Base-by-base conservation (phyloP, 352 stramenopile genomes). In the Globisporangium carolinianum region DNA sequence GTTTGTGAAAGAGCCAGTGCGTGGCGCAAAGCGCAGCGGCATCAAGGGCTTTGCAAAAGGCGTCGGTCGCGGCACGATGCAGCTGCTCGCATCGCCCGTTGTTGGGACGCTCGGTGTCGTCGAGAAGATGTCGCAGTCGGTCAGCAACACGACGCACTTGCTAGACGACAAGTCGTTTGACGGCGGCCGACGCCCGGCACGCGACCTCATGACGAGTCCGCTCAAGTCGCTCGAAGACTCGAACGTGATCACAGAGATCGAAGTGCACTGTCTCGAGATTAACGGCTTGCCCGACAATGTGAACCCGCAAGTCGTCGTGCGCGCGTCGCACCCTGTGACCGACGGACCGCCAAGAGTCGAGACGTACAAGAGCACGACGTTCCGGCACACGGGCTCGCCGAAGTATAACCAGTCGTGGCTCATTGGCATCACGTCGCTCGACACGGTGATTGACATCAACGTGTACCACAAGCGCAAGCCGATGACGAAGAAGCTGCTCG, bases 381-480 rank as follows among this genome's bases (percentile, higher is more conserved):
- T 76, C 45, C 53, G 60, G 11, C 72, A 78, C 67, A 89, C 79
- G 38, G 66, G 66, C 17, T 77, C 71, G 35, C 83, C 85, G 8
- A 86, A 80, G 61, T 92, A 88, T 60, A 71, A 95, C 60, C 81
- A 95, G 67, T 95, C 85, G 53, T 92, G 85, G 79, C 69, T 95
- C 35, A 68, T 95, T 24, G 62, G 76, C 47, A 77, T 95, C 49
- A 68, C 71, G 37, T 91, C 79, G 41, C 49, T 80, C 35, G 79
- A 93, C 53, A 93, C 84, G 60, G 78, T 82, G 32, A 72, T 95
- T n/a, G 81, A 93, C 43, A 62, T 95, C 6, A 76, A 82, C 53
- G 77, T 95, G 8, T 83, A 77, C 52, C 85, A 95, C 65, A 95
- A 95, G 62, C 83, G 85, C 39, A 91, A 91, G 66, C 85, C 85